Percentiles rank a stretch among this genome's conserved stretches.
These are phyloP conservation scores for Debaryomycetaceae sp. DNA, from an alignment of 1,139 yeast species.

Conservation along the genomic window DNA sequence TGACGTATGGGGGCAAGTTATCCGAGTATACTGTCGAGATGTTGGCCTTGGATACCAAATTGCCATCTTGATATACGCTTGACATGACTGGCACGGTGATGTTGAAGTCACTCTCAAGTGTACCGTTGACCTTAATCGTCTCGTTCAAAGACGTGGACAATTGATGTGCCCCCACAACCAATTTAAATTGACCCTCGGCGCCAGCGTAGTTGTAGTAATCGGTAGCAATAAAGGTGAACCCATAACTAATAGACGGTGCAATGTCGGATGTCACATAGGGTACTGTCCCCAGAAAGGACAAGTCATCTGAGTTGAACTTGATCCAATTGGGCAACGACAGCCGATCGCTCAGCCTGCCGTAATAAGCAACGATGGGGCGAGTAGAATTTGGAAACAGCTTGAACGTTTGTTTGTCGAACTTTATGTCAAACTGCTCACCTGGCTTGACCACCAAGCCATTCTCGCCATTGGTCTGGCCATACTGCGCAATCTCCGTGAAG, in stretches of 20 bases:
- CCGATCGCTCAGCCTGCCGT: conserved; percentile 77
- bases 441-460: conserved; percentile 73
- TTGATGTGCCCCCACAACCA: conserved; percentile 85
- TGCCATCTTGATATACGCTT: conserved; percentile 58
- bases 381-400: conserved; percentile 38
- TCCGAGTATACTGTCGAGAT: conserved; percentile 48
- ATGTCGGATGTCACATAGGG: conserved; percentile 80
- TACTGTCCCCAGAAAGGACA: conserved; percentile 82
- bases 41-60: conserved; percentile 41
- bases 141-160: conserved; percentile 58
- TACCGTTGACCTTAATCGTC: conserved; percentile 61
- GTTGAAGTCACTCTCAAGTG: conserved; percentile 51
- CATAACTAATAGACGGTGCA: conserved; percentile 79
- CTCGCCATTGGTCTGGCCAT: conserved; percentile 68
- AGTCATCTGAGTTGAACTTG: conserved; percentile 52
- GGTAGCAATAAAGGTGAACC: conserved; percentile 73
- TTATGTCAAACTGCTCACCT: conserved; percentile 57
- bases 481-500: conserved; percentile 46
- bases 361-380: conserved; percentile 57
- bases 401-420: conserved; percentile 60
- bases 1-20: conserved; percentile 60
- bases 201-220: conserved; percentile 77
- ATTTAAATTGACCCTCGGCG: conserved; percentile 61
- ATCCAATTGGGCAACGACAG: conserved; percentile 93
- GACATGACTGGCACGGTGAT: conserved; percentile 56